Conservation (phyloP, 129 eudicot species). For the Scalesia atractyloides region DNA sequence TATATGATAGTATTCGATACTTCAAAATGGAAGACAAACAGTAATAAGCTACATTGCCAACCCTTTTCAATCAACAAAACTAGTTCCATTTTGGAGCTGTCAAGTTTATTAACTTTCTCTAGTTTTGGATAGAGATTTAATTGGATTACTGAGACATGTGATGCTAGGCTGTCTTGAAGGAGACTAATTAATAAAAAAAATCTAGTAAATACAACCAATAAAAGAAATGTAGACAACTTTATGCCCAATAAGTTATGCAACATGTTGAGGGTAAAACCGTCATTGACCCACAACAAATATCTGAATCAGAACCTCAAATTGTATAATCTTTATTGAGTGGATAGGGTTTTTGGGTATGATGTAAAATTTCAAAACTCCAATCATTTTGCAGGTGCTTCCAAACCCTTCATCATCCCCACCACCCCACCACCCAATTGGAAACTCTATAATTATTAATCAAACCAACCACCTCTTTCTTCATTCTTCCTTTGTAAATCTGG, state of each 20-base stretch:
- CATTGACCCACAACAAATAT: constrained; percentile 24
- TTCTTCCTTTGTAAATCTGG: constrained; percentile 33
- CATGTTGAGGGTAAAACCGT: constrained; percentile 24
- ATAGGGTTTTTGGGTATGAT: constrained; percentile 35
- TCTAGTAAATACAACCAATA: not conserved
- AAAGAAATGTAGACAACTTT: not conserved
- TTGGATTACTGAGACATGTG: not conserved
- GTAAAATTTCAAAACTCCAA: constrained; percentile 24
- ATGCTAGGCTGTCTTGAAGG: not conserved
- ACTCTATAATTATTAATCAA: constrained; percentile 38
- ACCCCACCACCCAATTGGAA: constrained; percentile 29
- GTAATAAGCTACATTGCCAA: no score
- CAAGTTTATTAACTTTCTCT: no score
- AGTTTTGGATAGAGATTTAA: no score
- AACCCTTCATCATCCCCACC: constrained; percentile 22
- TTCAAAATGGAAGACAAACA: no score
- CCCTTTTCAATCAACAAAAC: no score
- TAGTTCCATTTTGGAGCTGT: no score
- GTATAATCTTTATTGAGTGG: constrained; percentile 21
- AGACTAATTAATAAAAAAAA: not conserved
- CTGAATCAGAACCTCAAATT: constrained; percentile 40
- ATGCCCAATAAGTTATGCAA: not conserved
- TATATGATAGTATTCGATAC: no score
- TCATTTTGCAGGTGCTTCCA: constrained; percentile 31
- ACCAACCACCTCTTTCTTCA: constrained; percentile 21